Base-by-base conservation (phyloP, 306 rosid genomes). In the Oemleria cerasiformis region DNA sequence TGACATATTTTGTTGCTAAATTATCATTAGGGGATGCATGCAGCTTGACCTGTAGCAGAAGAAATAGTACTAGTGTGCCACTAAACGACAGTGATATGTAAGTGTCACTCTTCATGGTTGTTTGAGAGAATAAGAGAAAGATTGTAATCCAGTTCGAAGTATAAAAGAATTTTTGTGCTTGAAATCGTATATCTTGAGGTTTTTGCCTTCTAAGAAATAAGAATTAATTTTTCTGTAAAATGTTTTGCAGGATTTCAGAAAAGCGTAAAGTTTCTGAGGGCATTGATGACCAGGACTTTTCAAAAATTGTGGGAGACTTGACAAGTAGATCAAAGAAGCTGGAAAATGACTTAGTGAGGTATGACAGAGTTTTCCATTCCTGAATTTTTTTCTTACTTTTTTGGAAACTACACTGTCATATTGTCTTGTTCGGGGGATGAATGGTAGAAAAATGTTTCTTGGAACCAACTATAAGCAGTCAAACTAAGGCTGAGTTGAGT, bases 331-430 rank as follows among this genome's bases (percentile, higher is more conserved):
- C 78, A 9, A 42, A 56, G 81, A 85, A 82, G 70, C 62, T 85
- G 77, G 87, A 80, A 80, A 73, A 54, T 65, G 79, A 75, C 69
- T 72, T 85, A 49, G 58, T 77, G 55, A 85, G 89, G 87, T 82
- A 73, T 17, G 78, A 8, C 6, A 23, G 5, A 34, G 39, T 65
- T 78, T 71, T 14, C 57, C 19, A 10, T 45, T 64, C 40, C 9
- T 21, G 64, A 58, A 36, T 12, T 51, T 40, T 56, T 39, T 67
- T 56, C n/a, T 55, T 57, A 63, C 56, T 21, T 20, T 74, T 64
- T 30, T 54, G 20, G 54, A 43, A 21, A 56, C 57, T 55, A 58
- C 44, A 4, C 36, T 50, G 25, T 12, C 50, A 50, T 43, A 21
- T 0, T 9, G 41, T 49, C 65, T 61, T 61, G 2, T 4, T 49